Conservation (phyloP, 805 yeast genomes). For the Lachancea meyersii region DNA sequence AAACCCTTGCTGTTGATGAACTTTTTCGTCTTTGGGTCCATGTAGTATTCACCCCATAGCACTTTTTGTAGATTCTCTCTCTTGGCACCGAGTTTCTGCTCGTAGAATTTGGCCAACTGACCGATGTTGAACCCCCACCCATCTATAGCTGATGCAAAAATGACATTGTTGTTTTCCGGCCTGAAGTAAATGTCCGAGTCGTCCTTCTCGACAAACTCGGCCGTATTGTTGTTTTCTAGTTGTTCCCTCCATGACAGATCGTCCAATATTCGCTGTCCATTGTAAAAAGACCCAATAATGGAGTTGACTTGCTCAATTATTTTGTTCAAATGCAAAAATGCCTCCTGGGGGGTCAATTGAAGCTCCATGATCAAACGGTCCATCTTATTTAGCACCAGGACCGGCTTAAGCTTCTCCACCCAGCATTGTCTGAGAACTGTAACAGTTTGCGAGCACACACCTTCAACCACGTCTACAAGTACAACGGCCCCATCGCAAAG, state of each 20-base stretch:
- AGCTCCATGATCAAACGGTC: constrained; percentile 82
- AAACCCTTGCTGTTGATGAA: constrained; percentile 61
- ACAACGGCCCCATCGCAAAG: constrained; percentile 96
- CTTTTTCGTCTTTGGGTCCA: constrained; percentile 85
- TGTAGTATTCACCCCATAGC: constrained; percentile 91
- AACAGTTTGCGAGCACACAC: constrained; percentile 95
- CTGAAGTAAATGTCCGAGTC: constrained; percentile 81
- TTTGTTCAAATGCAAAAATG: constrained; percentile 70
- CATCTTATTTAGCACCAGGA: constrained; percentile 83
- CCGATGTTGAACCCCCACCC: constrained; percentile 96
- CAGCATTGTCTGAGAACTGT: constrained; percentile 93
- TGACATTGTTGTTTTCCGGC: constrained; percentile 82
- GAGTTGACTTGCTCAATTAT: constrained; percentile 91
- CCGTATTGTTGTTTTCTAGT: constrained; percentile 40
- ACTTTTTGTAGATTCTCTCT: constrained; percentile 72
- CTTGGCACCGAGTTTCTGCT: constrained; percentile 76
- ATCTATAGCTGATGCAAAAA: constrained; percentile 86
- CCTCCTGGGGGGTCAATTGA: constrained; percentile 75
- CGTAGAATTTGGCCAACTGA: constrained; percentile 83
- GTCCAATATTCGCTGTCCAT: constrained; percentile 88
- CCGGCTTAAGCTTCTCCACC: constrained; percentile 84
- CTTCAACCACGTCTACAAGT: constrained; percentile 94
- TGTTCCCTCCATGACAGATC: constrained; percentile 72
- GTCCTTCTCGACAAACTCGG: constrained; percentile 63
- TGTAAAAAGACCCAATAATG: constrained; percentile 85